phyloP scores from a whole-genome alignment of 306 rosid genomes.

The Malus sylvestris region DNA sequence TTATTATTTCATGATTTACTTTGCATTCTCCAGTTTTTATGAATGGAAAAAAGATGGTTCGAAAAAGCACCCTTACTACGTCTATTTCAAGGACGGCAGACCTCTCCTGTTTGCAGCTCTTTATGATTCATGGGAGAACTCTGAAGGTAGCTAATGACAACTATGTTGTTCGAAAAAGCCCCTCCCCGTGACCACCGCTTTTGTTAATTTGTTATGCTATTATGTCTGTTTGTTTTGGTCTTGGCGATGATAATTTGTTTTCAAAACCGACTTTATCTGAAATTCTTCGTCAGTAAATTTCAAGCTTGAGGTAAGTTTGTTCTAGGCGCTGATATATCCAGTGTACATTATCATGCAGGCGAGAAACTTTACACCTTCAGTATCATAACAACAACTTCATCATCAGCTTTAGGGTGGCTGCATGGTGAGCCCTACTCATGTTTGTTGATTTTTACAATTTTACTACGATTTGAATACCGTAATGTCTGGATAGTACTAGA shows the following conservation, averaged over 20 bases:
- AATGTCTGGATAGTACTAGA: not conserved
- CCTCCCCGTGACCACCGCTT: not conserved
- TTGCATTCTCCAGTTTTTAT: conserved; percentile 45
- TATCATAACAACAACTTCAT: conserved; percentile 70
- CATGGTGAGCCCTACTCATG: conserved; percentile 56
- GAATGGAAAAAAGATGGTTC: conserved; percentile 95
- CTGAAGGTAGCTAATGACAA: conserved; percentile 49
- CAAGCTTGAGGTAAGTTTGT: not conserved
- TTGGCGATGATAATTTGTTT: not conserved
- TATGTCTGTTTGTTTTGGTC: not conserved
- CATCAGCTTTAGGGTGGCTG: conserved; percentile 74
- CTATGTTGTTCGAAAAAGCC: not conserved
- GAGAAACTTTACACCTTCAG: conserved; percentile 64
- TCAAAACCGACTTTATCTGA: not conserved
- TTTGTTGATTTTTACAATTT: not conserved
- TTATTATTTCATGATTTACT: not conserved
- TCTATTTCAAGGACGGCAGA: conserved; percentile 76
- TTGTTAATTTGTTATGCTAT: not conserved
- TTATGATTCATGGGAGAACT: conserved; percentile 75
- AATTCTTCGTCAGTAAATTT: not conserved
- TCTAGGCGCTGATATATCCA: conserved; percentile 4
- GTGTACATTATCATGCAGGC: conserved; percentile 38
- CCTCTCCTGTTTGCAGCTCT: conserved; percentile 87
- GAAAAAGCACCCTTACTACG: conserved; percentile 83
- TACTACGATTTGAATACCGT: not conserved